Evolutionary conservation across 2,329 filamentous ascomycete species (phyloP), one percentile per base, ranked within the genome.

Genomic region (Keithomyces neogunnii): DNA sequence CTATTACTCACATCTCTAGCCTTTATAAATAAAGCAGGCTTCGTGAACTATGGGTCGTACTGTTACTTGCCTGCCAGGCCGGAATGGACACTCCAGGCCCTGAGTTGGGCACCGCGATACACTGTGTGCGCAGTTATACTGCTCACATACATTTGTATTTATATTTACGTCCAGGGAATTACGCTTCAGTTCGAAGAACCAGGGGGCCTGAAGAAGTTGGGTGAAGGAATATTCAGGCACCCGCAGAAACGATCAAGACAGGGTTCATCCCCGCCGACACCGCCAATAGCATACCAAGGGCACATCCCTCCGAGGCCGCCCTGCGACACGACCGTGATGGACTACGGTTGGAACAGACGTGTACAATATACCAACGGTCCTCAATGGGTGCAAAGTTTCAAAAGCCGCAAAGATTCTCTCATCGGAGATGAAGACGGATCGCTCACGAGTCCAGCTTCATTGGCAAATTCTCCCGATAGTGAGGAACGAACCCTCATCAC

Each of bases 81-180:
- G 0, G 75, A 76, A 54, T 91, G 87, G 88, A 84, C 85, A 55
- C 75, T 82, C 43, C 69, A 85, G 13, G 81, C 78, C 0, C 70
- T 91, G 2, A 78, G 79, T 52, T 92, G 88, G 87, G 75, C 87
- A 6, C 88, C 87, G 36, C 77, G 87, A 47, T 89, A 89, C 56
- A 57, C 87, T 36, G 82, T 89, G 48, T 80, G 86, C 56, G 61
- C 76, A 7, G 69, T 77, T 30, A 85, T 91, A 55, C 67, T 88
- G 35, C 64, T 73, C 31, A 78, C 87, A 2, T 88, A 89, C 47
- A 69, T 78, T 29, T 79, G 78, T 5, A 83, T 90, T n/a, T 90
- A 90, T 62, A 61, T 80, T 9, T 86, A 88, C 56, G 81, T 90
- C 6, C 67, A 71, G 26, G 65, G 69, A 9, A 63, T 70, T 35